phyloP scores from a whole-genome alignment of 2,329 filamentous ascomycete genomes.

The Uncinocarpus reesii region DNA sequence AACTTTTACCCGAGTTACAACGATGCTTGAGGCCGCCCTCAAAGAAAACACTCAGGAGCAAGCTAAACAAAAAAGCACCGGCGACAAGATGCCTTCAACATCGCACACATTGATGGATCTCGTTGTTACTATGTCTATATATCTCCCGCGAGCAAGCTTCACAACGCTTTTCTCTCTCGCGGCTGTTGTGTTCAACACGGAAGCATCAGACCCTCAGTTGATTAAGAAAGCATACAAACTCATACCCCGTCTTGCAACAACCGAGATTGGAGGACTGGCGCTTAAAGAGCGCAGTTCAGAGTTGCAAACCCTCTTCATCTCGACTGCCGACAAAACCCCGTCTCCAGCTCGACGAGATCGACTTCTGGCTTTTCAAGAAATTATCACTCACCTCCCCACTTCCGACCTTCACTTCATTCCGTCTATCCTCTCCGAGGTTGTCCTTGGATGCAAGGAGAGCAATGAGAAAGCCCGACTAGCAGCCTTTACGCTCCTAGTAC shows the following conservation, averaged over 20 bases:
- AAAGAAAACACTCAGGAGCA: slow-evolving; percentile 53
- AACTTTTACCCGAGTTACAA: slow-evolving; percentile 78
- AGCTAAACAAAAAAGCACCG: slow-evolving; percentile 52
- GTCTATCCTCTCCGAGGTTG: slow-evolving; percentile 80
- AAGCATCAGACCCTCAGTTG: slow-evolving; percentile 63
- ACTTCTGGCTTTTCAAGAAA: slow-evolving; percentile 66
- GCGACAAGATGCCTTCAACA: slow-evolving; percentile 76
- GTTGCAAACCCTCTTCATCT: slow-evolving; percentile 69
- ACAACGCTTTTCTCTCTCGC: slow-evolving; percentile 77
- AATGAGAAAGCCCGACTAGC: slow-evolving; percentile 87
- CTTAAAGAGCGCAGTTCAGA: slow-evolving; percentile 65
- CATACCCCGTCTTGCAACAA: slow-evolving; percentile 78
- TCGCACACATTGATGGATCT: slow-evolving; percentile 94
- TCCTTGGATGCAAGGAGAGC: slow-evolving; percentile 93
- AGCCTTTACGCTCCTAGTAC: slow-evolving; percentile 80
- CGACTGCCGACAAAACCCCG: slow-evolving; percentile 72
- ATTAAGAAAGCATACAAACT: slow-evolving; percentile 99
- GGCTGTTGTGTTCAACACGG: slow-evolving; percentile 64
- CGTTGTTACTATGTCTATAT: slow-evolving; percentile 89
- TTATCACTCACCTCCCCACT: slow-evolving; percentile 68
- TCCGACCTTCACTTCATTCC: slow-evolving; percentile 86
- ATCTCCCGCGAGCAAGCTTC: slow-evolving; percentile 81
- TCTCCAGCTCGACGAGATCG: slow-evolving; percentile 79
- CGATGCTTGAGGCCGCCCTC: slow-evolving; percentile 68
- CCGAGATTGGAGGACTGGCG: slow-evolving; percentile 64